phyloP scores from a whole-genome alignment of 169 alveolate species.

The Pseudocohnilembus persalinus region DNA sequence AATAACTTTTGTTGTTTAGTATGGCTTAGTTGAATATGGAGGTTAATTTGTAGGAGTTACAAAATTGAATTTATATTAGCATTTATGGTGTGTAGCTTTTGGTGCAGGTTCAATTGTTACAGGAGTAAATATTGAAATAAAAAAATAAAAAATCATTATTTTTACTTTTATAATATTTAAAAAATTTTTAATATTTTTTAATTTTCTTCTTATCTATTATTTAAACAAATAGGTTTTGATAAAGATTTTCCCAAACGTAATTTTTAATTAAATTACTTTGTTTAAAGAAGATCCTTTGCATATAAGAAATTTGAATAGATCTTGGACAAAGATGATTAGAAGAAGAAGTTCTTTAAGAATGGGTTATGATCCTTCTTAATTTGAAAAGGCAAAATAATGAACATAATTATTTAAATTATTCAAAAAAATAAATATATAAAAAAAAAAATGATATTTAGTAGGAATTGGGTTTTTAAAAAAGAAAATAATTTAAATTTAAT shows the following conservation, averaged over 20 bases:
- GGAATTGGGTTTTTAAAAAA: too few relatives aligned
- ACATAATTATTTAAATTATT: too few relatives aligned
- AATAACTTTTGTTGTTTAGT: slow-evolving; percentile 60
- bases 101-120: slow-evolving; percentile 53
- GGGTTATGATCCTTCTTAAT: neutral
- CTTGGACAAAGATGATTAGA: slow-evolving; percentile 34
- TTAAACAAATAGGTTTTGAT: neutral
- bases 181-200: too few relatives aligned
- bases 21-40: slow-evolving; percentile 68
- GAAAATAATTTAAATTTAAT: too few relatives aligned
- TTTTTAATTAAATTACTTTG: slow-evolving; percentile 29
- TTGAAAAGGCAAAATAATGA: neutral
- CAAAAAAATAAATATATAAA: too few relatives aligned
- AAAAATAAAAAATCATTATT: too few relatives aligned
- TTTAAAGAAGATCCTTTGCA: slow-evolving; percentile 38
- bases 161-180: too few relatives aligned
- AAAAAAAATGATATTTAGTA: too few relatives aligned
- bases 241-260: slow-evolving; percentile 18
- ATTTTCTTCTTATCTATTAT: too few relatives aligned
- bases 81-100: slow-evolving; percentile 61
- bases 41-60: slow-evolving; percentile 63
- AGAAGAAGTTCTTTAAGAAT: slow-evolving; percentile 33
- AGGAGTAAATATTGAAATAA: slow-evolving; percentile 32
- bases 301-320: slow-evolving; percentile 20
- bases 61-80: slow-evolving; percentile 56